Evolutionary conservation across 176 grass and related monocot genomes (phyloP), one percentile per base, ranked within the genome.

Genomic region (Carex parvula): DNA sequence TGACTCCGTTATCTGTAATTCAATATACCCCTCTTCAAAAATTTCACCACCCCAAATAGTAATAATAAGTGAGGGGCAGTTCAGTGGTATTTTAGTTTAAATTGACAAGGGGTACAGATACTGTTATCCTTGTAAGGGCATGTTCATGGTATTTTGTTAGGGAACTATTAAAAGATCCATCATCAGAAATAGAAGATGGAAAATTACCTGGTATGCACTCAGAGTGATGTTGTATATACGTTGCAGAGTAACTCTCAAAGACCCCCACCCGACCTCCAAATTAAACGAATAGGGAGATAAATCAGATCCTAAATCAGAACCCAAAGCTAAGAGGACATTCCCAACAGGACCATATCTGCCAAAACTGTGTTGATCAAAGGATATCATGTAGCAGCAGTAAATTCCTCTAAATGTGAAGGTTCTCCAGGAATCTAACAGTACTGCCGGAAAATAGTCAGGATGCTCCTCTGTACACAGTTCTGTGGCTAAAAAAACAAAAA

Each of bases 301-400:
- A 33, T 94, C 88, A 79, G 89, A 55, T 84, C 91, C 89, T 88
- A 94, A 56, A 66, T 92, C 73, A 84, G 82, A 90, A 33, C 93
- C 92, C 3, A 97, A 69, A 84, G 84, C 83, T 70, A 97, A 85
- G 56, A 97, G 60, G 35, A 92, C 84, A 30, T 94, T 86, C 66
- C 55, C 84, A 42, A 74, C 63, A 64, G 33, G 52, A 61, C 11
- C 70, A 68, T 59, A 52, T 85, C 79, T 84, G 58, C 41, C 11
- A 2, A 26, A 90, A 84, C 35, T 54, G 20, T 86, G 60, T 84
- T 87, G 72, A 82, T 82, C 62, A 16, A 90, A 60, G 41, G 86
- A 90, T 66, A 97, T 90, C 74, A 61, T 87, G 58, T 94, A 97
- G 84, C 94, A 97, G 84, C 89, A 35, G 33, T 94, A 94, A 35